Conservation (phyloP, 164 flowering plant genomes). For the Vitis cinerea region DNA sequence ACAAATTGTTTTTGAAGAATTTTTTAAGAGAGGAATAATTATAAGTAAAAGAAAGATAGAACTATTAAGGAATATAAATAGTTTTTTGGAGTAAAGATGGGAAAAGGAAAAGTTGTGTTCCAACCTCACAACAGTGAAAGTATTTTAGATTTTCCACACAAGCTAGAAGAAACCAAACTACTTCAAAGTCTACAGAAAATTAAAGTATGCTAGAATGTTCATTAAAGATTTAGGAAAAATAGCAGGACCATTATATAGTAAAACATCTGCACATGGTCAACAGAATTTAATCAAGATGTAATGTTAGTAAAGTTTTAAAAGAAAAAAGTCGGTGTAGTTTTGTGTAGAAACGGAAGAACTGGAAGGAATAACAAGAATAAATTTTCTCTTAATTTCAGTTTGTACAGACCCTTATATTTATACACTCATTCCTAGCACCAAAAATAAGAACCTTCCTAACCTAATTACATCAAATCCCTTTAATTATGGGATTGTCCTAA, state of each 20-base stretch:
- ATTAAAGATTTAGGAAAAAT: neutral
- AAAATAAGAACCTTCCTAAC: neutral
- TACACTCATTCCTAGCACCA: too few relatives aligned
- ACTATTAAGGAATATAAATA: neutral
- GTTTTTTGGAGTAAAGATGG: neutral
- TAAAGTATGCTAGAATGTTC: neutral
- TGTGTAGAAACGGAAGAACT: too few relatives aligned
- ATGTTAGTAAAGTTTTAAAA: too few relatives aligned
- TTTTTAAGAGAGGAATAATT: neutral
- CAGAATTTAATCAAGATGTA: too few relatives aligned
- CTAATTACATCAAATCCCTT: too few relatives aligned
- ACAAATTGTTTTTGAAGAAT: neutral
- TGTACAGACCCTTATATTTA: too few relatives aligned
- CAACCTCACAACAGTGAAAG: neutral
- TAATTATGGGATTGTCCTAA: too few relatives aligned
- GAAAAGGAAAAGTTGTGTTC: neutral
- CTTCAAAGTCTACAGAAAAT: neutral
- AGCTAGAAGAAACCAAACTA: neutral
- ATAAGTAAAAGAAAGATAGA: neutral
- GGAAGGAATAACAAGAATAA: too few relatives aligned
- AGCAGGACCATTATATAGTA: neutral
- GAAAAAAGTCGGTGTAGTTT: too few relatives aligned
- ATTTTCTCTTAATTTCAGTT: too few relatives aligned
- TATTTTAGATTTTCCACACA: neutral
- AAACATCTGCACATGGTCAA: too few relatives aligned